Evolutionary conservation across 768 basidiomycete genomes (phyloP), one percentile per base, ranked within the genome.

Genomic region (Candolleomyces eurysporus): DNA sequence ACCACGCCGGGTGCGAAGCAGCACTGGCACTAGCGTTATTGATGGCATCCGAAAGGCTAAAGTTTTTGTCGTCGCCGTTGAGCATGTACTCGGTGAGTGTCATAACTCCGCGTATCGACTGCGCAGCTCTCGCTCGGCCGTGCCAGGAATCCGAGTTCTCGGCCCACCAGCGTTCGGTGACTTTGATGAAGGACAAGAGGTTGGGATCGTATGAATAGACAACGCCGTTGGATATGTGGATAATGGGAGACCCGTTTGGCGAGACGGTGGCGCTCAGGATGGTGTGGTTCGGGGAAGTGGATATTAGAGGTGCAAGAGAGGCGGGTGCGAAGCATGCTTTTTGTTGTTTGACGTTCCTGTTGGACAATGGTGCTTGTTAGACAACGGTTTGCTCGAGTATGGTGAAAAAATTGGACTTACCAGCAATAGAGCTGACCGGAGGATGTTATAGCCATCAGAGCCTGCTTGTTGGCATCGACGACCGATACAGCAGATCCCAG

Each of bases 61-160:
- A 36, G 36, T 11, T 36, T 8, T 36, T 36, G 1, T 72, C 71
- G 3, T 74, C 68, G 5, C 72, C 75, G 31, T 71, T 71, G 61
- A 84, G 74, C 51, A 74, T 76, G 60, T 76, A 72, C 67, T 88
- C 86, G 40, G 88, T 75, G 11, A 75, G 67, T 6, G 84, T 78
- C 60, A 91, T 74, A 50, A 88, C 75, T 4, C 87, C 85, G 50
- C 84, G 82, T 48, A 57, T 73, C 77, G 8, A 72, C 71, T 14
- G 70, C 70, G 19, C 76, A 55, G 51, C 67, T 74, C 46, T 65
- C 80, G 64, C 31, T 10, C 54, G 82, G 36, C 86, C 84, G 67
- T 91, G 89, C 92, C 94, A 95, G 21, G 82, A 84, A 63, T 92
- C 89, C 0, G 91, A 93, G 45, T 91, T 89, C 65, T 89, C 84